Base-by-base conservation (phyloP, 2,329 filamentous ascomycete species). In the Alternaria sp. region DNA sequence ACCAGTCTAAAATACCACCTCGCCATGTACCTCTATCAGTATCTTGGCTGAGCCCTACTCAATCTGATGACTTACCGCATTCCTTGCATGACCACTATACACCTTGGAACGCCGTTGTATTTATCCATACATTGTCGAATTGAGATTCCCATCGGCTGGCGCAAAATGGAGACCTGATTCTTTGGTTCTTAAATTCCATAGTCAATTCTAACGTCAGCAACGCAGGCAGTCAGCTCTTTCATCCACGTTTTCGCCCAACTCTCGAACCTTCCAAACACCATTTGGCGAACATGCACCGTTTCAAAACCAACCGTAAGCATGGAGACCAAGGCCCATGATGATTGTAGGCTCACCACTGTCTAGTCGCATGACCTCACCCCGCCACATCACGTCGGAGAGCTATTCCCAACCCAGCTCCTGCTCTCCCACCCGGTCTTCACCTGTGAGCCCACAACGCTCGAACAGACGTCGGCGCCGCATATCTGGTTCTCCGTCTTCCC, bases 381-480 rank as follows among this genome's bases (percentile, higher is more conserved):
- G 19, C 5, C 26, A 47, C 28, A 12, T 52, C 12, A 5, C 12
- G 9, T 7, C 17, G 2, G 12, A 15, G 7, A 51, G 7, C 10
- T 28, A 7, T 2, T 40, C 49, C 2, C 19, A 30, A 12, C 30
- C 28, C 8, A 17, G 32, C 46, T 36, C 28, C 12, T 12, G 10
- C n/a, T 49, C 61, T 50, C 32, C 50, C 15, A 28, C 23, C 12
- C 25, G 15, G n/a, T 58, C 53, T 3, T 36, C 57, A 6, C 9
- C 59, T 4, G 15, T 5, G 7, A 57, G 12, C 13, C 26, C n/a
- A 12, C 36, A 13, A 7, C 54, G 19, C 30, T 11, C 56, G 10
- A 10, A 23, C 25, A 57, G 46, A 28, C 64, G 26, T n/a, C 44
- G 46, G 25, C 52, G 52, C 11, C 30, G 13, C 5, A 23, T 53